These are phyloP conservation scores for Trichothecium sympodiale DNA, from an alignment of 2,329 filamentous ascomycete genomes.

Conservation along the genomic window DNA sequence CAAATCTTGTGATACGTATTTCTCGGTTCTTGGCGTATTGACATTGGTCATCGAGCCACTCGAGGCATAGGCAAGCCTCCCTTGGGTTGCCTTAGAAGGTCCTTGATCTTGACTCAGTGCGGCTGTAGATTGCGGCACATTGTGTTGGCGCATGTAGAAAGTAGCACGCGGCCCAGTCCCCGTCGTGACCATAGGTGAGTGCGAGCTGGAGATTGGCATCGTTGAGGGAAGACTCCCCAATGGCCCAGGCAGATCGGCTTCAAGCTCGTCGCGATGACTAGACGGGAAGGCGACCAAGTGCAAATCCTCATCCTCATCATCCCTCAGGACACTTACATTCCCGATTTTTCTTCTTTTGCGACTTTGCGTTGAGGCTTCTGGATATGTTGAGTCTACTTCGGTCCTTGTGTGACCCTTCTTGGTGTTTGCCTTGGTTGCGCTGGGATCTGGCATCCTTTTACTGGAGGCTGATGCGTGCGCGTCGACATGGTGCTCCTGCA, in stretches of 20 bases:
- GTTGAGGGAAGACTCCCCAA: conserved; percentile 17
- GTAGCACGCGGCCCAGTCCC: conserved; percentile 24
- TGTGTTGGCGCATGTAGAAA: conserved; percentile 21
- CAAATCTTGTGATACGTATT: conserved; percentile 13
- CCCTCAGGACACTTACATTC: conserved; percentile 1
- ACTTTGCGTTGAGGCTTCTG: neutral
- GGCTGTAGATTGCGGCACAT: conserved; percentile 10
- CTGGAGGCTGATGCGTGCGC: neutral
- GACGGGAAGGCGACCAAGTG: conserved; percentile 14
- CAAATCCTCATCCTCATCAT: conserved; percentile 13
- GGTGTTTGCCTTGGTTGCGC: conserved; percentile 5
- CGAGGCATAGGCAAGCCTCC: conserved; percentile 10
- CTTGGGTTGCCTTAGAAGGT: neutral
- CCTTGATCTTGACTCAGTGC: conserved; percentile 4
- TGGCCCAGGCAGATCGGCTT: conserved; percentile 4
- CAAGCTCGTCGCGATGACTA: conserved; percentile 9
- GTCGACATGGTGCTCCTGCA: conserved; percentile 6
- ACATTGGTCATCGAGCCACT: conserved; percentile 23
- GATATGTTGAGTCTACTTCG: neutral
- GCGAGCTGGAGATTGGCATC: conserved; percentile 13
- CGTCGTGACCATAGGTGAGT: conserved; percentile 21
- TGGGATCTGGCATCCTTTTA: too few species aligned
- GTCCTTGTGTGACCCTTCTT: neutral
- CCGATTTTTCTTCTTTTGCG: conserved; percentile 4
- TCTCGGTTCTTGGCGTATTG: conserved; percentile 20